These are phyloP conservation scores for Pseudovirgaria hyperparasitica DNA, from an alignment of 2,329 filamentous ascomycete genomes.

Conservation along the genomic window DNA sequence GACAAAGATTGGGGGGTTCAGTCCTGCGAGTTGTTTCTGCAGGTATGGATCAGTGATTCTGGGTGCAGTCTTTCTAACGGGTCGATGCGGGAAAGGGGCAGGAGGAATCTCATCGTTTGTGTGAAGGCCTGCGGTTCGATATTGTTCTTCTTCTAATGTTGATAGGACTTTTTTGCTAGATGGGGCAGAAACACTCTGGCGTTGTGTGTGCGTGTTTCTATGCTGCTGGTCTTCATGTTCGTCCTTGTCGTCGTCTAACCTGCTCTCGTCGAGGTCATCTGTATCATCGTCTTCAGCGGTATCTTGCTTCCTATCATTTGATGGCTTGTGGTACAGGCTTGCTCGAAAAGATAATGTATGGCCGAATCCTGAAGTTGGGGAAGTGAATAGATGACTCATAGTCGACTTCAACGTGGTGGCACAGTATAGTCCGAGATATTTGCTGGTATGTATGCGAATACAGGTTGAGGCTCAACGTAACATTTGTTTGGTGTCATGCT, in stretches of 20 bases:
- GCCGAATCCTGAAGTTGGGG: no score
- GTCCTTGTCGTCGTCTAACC: constrained; percentile 3
- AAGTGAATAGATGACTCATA: no score
- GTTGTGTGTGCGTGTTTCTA: constrained; percentile 9
- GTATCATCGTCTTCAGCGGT: constrained; percentile 11
- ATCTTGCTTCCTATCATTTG: no score
- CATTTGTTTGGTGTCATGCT: no score
- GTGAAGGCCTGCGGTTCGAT: constrained; percentile 28
- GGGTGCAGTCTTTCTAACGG: constrained; percentile 11
- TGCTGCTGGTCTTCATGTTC: constrained; percentile 2
- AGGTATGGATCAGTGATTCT: constrained; percentile 12
- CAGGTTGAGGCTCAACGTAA: no score
- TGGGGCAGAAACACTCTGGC: constrained; percentile 11
- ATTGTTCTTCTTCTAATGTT: constrained; percentile 17
- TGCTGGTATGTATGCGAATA: no score
- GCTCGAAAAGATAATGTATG: no score
- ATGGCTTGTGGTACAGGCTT: no score
- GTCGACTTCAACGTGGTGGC: no score
- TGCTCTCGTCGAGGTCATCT: constrained; percentile 7
- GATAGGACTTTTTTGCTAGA: no score
- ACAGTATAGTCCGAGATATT: no score
- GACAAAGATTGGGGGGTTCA: constrained; percentile 29
- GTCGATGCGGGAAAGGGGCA: constrained; percentile 32
- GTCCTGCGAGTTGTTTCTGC: constrained; percentile 26
- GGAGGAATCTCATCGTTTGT: constrained; percentile 26